phyloP scores from a whole-genome alignment of 768 basidiomycete genomes.

The Chlorophyllum brunneum region DNA sequence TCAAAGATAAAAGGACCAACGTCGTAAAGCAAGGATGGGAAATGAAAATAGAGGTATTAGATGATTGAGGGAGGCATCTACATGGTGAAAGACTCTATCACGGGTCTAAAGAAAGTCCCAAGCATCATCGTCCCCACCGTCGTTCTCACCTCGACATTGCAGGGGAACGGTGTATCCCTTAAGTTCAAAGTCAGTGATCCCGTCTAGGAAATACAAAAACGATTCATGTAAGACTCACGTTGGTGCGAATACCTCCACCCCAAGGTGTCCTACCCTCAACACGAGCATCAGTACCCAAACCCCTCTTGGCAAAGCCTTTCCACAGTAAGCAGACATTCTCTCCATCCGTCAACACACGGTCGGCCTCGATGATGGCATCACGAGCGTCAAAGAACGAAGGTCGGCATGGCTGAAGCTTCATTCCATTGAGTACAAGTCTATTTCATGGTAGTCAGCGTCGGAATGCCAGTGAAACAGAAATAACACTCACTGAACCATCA shows the following conservation, averaged over 20 bases:
- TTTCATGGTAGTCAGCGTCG: neutral
- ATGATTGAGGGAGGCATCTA: no score
- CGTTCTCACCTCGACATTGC: no score
- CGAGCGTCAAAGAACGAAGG: constrained; percentile 90
- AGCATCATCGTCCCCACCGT: no score
- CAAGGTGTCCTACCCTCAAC: constrained; percentile 81
- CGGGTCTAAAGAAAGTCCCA: no score
- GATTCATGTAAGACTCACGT: constrained; percentile 37
- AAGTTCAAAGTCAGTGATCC: neutral
- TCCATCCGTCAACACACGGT: constrained; percentile 84
- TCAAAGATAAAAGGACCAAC: no score
- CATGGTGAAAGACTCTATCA: no score
- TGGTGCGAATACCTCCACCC: constrained; percentile 84
- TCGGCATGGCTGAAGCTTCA: constrained; percentile 94
- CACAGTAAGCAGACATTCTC: constrained; percentile 90
- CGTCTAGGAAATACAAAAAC: neutral
- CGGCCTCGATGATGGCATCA: constrained; percentile 88
- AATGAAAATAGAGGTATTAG: no score
- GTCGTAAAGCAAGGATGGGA: no score
- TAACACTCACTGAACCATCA: constrained; percentile 60
- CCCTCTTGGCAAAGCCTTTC: constrained; percentile 79
- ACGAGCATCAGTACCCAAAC: constrained; percentile 73
- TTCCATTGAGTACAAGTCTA: constrained; percentile 79
- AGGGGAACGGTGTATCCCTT: constrained; percentile 25
- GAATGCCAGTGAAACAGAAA: neutral